These are phyloP conservation scores for Geotrichum histeridarum DNA, from an alignment of 1,139 yeast genomes.

Conservation along the genomic window DNA sequence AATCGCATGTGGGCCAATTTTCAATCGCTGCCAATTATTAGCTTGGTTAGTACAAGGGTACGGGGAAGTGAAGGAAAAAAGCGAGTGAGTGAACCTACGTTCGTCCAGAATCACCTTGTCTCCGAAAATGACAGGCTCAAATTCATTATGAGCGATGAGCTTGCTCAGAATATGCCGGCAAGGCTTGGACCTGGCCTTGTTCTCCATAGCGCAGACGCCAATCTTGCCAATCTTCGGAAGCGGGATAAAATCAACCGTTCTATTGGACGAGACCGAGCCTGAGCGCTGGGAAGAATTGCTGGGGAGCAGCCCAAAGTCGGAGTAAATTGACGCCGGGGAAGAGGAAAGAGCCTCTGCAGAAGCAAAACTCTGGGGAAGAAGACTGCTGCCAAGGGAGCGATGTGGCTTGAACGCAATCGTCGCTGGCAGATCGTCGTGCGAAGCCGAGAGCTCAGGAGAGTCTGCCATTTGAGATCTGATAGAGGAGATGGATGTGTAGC, in stretches of 20 bases:
- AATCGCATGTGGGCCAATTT: constrained; percentile 98
- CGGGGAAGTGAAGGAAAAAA: neutral
- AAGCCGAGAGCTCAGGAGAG: constrained; percentile 7
- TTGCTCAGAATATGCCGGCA: constrained; percentile 86
- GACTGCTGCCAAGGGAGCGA: neutral
- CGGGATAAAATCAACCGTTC: neutral
- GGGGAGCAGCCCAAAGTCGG: constrained; percentile 1
- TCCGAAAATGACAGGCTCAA: constrained; percentile 94
- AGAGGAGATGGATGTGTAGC: constrained; percentile 14
- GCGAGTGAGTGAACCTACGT: constrained; percentile 24
- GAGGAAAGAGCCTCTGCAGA: constrained; percentile 3
- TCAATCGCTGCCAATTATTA: constrained; percentile 46
- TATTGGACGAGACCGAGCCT: constrained; percentile 10
- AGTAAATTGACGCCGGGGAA: constrained; percentile 13
- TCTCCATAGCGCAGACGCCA: constrained; percentile 99
- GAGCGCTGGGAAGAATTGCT: constrained; percentile 12
- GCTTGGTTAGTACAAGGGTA: neutral
- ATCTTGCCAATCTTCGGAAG: constrained; percentile 81
- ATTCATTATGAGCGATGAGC: constrained; percentile 87
- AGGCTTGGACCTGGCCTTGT: constrained; percentile 92
- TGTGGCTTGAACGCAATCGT: neutral
- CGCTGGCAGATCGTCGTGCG: constrained; percentile 4
- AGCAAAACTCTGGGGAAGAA: constrained; percentile 3
- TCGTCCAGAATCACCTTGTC: constrained; percentile 96
- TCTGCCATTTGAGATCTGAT: constrained; percentile 10